phyloP scores from a whole-genome alignment of 176 grass and related monocot species.

The Aegilops longissima region DNA sequence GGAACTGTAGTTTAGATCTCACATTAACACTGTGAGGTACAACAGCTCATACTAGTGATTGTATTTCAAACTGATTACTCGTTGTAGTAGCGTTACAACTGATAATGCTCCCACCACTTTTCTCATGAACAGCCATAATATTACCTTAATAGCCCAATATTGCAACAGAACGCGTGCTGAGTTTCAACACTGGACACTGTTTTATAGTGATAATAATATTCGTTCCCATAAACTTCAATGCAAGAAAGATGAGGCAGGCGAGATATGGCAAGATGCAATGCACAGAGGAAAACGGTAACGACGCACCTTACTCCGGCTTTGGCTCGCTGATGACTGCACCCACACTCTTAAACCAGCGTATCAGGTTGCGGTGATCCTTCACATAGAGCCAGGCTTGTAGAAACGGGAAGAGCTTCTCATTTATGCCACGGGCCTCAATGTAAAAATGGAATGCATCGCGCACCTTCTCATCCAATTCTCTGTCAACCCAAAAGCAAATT shows the following conservation, averaged over 20 bases:
- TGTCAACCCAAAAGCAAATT: constrained; percentile 39
- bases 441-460: constrained; percentile 85
- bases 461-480: constrained; percentile 87
- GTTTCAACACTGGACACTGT: neutral
- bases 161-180: neutral
- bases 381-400: constrained; percentile 98
- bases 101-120: neutral
- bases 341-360: constrained; percentile 85
- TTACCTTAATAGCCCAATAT: neutral
- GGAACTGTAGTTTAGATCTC: neutral
- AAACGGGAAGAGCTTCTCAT: constrained; percentile 90
- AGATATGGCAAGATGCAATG: neutral
- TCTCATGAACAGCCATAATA: neutral
- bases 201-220: neutral
- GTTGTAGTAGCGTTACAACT: neutral
- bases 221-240: neutral
- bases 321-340: constrained; percentile 62
- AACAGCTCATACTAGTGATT: neutral
- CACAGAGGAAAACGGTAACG: neutral
- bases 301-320: constrained; percentile 50
- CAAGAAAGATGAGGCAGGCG: neutral
- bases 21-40: neutral
- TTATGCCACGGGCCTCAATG: constrained; percentile 87
- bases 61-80: neutral
- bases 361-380: constrained; percentile 89